Percentiles rank a stretch among this genome's conserved stretches.
Evolutionary conservation across 1,284 basidiomycete genomes (phyloP).

Genomic region (Inonotus obliquus): DNA sequence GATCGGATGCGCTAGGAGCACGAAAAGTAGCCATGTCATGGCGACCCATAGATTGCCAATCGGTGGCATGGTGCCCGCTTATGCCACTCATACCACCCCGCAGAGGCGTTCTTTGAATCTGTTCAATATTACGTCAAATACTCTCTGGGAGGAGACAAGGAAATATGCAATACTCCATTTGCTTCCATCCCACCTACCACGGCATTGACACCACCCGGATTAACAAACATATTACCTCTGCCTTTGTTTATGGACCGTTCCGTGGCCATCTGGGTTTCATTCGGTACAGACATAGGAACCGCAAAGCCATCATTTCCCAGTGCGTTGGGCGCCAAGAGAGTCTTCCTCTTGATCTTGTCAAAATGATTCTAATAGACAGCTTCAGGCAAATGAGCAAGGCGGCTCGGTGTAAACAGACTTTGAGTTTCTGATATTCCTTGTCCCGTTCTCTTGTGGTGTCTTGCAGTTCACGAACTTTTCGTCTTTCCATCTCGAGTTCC

Average conservation of each 20-base stretch:
- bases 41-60: conserved; percentile 14
- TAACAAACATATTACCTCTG: conserved; percentile 22
- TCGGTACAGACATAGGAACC: conserved; percentile 11
- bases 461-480: conserved; percentile 67
- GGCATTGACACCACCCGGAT: conserved; percentile 36
- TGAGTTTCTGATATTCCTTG: conserved; percentile 83
- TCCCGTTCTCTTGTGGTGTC: conserved; percentile 71
- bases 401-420: conserved; percentile 37
- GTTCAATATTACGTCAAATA: neutral
- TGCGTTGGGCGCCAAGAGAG: conserved; percentile 45
- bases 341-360: conserved; percentile 75
- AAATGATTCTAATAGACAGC: conserved; percentile 47
- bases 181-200: conserved; percentile 69
- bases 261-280: conserved; percentile 20
- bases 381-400: neutral
- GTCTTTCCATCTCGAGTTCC: conserved; percentile 73
- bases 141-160: neutral
- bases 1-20: conserved; percentile 42
- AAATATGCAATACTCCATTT: conserved; percentile 43
- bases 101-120: conserved; percentile 20
- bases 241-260: conserved; percentile 17
- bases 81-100: conserved; percentile 2
- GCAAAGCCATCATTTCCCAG: conserved; percentile 14
- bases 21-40: conserved; percentile 5
- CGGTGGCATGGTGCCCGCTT: conserved; percentile 3